These are phyloP conservation scores for Hemerocallis citrina DNA, from an alignment of 106 monocot genomes.

Conservation along the genomic window DNA sequence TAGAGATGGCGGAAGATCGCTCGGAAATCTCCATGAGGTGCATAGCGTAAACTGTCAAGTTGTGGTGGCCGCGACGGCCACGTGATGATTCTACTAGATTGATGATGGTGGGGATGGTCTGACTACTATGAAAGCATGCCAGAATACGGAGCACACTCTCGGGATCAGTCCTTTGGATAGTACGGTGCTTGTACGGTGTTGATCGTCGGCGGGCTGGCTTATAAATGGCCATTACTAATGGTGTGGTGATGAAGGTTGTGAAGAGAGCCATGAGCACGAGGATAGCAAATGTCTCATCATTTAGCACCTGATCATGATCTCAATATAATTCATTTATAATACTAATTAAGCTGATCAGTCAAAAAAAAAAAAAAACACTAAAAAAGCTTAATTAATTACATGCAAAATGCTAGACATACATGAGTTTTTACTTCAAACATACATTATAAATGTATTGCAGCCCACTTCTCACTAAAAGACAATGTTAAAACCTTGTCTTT, in stretches of 20 bases:
- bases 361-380: too few relatives aligned
- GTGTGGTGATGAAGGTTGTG: constrained; percentile 44
- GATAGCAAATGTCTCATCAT: constrained; percentile 30
- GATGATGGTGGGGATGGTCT: constrained; percentile 36
- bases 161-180: constrained; percentile 4
- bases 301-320: too few relatives aligned
- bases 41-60: constrained; percentile 39
- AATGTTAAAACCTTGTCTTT: too few relatives aligned
- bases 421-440: too few relatives aligned
- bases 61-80: constrained; percentile 19
- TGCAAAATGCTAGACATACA: too few relatives aligned
- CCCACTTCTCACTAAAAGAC: too few relatives aligned
- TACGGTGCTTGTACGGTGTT: constrained; percentile 27
- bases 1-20: constrained; percentile 35
- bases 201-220: constrained; percentile 24
- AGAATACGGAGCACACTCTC: constrained; percentile 33
- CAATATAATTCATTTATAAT: too few relatives aligned
- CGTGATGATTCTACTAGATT: constrained; percentile 32
- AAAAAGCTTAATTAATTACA: too few relatives aligned
- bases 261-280: constrained; percentile 39
- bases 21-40: constrained; percentile 44
- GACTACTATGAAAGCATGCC: constrained; percentile 37
- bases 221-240: constrained; percentile 24
- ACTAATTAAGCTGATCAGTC: too few relatives aligned
- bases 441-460: too few relatives aligned